A percentile compares a stretch with the other conserved stretches of the same genome.
Conservation (phyloP, 495 filamentous ascomycete species). For the Tetracladium marchalianum region DNA sequence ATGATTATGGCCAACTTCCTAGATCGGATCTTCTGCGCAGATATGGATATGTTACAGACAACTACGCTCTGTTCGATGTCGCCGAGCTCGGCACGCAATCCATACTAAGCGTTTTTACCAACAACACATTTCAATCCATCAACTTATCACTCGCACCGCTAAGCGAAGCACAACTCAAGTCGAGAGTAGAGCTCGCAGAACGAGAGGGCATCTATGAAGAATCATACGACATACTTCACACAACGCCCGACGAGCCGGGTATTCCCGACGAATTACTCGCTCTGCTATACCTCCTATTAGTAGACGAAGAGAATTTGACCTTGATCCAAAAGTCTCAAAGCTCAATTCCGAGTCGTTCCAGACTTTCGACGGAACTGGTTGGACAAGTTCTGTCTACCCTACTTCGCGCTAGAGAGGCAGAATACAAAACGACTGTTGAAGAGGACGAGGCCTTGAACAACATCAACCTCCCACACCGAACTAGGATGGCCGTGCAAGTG, state of each 20-base stretch:
- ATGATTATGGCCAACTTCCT: conserved; percentile 82
- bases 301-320: conserved; percentile 24
- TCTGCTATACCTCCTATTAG: conserved; percentile 21
- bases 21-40: conserved; percentile 73
- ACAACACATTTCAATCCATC: conserved; percentile 34
- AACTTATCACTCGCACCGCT: conserved; percentile 14
- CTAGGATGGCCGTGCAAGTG: conserved; percentile 63
- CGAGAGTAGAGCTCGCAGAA: conserved; percentile 20
- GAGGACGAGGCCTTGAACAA: conserved; percentile 48
- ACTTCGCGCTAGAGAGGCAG: conserved; percentile 22
- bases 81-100: conserved; percentile 57
- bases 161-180: conserved; percentile 17
- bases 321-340: conserved; percentile 30
- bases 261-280: conserved; percentile 21
- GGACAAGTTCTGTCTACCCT: conserved; percentile 24
- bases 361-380: conserved; percentile 31
- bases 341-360: conserved; percentile 28
- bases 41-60: conserved; percentile 78
- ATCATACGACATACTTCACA: conserved; percentile 16
- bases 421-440: conserved; percentile 54
- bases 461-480: conserved; percentile 27
- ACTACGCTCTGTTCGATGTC: conserved; percentile 72
- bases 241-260: conserved; percentile 9
- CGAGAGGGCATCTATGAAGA: conserved; percentile 18
- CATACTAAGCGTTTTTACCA: conserved; percentile 33